Percentiles rank a stretch among this genome's conserved stretches.
These are phyloP conservation scores for Ceratocystis lukuohia DNA, from an alignment of 2,329 filamentous ascomycete species.

Conservation along the genomic window DNA sequence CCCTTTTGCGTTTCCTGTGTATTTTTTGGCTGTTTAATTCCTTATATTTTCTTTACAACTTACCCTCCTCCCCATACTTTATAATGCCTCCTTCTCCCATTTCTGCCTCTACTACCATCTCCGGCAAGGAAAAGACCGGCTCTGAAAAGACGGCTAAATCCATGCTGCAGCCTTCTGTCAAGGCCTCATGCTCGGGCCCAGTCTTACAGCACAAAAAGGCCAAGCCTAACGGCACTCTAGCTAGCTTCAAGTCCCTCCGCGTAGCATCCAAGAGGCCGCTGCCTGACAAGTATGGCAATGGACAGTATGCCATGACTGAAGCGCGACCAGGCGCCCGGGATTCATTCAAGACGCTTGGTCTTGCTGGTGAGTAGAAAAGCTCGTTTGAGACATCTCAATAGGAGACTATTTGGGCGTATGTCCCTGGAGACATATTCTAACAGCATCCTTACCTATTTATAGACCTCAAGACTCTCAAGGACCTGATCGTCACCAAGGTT, in stretches of 20 bases:
- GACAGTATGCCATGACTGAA: conserved; percentile 40
- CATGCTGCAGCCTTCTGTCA: not conserved
- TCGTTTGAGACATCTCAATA: too few species aligned
- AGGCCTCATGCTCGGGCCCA: not conserved
- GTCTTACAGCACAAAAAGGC: conserved; percentile 10
- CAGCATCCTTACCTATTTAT: conserved; percentile 21
- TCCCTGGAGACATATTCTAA: conserved; percentile 2
- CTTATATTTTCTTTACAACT: not conserved
- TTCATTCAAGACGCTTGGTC: conserved; percentile 44
- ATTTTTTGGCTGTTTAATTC: not conserved
- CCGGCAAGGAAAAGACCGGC: not conserved
- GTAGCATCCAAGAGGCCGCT: conserved; percentile 46
- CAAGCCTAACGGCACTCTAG: conserved; percentile 1
- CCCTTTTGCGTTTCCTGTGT: not conserved
- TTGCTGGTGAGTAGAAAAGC: conserved; percentile 28
- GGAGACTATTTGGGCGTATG: too few species aligned
- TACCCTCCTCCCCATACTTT: not conserved
- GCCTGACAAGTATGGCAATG: conserved; percentile 49
- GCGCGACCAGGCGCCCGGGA: conserved; percentile 38
- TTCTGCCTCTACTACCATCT: not conserved
- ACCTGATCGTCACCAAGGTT: conserved; percentile 47
- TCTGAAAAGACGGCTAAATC: not conserved
- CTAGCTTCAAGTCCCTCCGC: conserved; percentile 26
- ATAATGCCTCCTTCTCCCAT: not conserved
- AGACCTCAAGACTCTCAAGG: conserved; percentile 50